Evolutionary conservation across 805 yeast genomes (phyloP), one percentile per base, ranked within the genome.

Genomic region (Wickerhamiella shivajii): DNA sequence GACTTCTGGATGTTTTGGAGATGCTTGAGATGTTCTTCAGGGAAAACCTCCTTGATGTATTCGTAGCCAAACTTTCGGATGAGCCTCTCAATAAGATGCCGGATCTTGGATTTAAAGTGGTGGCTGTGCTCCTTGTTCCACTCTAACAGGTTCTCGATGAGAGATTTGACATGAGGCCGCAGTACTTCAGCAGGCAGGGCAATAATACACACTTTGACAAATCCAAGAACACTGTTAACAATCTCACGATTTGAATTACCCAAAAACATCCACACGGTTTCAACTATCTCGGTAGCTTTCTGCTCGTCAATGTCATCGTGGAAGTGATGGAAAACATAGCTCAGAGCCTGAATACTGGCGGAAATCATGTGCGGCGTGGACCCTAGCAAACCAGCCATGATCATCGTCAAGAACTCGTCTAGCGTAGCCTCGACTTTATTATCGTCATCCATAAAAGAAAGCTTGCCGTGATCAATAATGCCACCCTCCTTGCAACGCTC

Each of bases 101-200:
- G 81, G 23, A 90, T 87, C 56, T 81, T 87, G 10, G 85, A 70
- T 53, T 81, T 84, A 67, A 90, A 90, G 52, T 84, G 94, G 30
- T 93, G 92, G 50, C 83, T 81, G 57, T 87, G 96, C 53, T 85
- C 96, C 53, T 83, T 90, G 26, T 95, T 81, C 90, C 96, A 85
- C 40, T 74, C 72, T 69, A 90, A 64, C 48, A 90, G 66, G 46
- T 79, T 77, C 17, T 68, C 63, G 34, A 90, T 60, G 33, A 90
- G 58, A 8, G 69, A 74, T 21, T 64, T 64, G 46, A 87, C 67
- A 44, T 75, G 74, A 6, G 73, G 66, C 44, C 66, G 67, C 35
- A 90, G 72, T 44, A 74, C 50, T 15, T 79, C 93, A 40, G 69
- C 77, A 10, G 95, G 93, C 36, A 90, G 66, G 13, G 83, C 69